Evolutionary conservation across 1,139 yeast genomes (phyloP), one percentile per base, ranked within the genome.

Genomic region (Debaryomycetaceae sp.): DNA sequence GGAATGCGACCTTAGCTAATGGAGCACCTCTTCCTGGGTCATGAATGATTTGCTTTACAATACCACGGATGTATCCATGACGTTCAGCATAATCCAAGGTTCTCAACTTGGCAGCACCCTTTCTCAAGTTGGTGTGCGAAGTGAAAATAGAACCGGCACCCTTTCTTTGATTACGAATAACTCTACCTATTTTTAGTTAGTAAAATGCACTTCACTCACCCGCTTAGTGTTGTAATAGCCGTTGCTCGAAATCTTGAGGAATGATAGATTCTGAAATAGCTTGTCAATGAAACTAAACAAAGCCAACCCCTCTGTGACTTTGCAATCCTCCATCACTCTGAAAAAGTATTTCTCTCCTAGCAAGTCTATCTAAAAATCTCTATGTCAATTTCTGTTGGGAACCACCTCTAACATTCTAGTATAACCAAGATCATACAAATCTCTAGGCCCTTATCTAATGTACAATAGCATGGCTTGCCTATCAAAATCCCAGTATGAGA

Each of bases 1-100:
- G 89, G 97, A 93, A 93, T 59, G 81, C 93, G 75, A 93, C 97
- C 83, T 88, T 91, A 68, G 98, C 99, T 71, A 93, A 85, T 72
- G 99, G 99, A 74, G 99, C 99, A 83, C 99, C 99, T 80, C 99
- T 87, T 77, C 99, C 99, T 69, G 99, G 95, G 45, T 93, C 99
- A 83, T 93, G 99, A 79, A 93, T 81, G 79, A 93, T 93, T 78
- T 87, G 95, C 86, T 91, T 91, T 64, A 93, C 98, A 62, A 93
- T 84, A 80, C 99, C 99, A 80, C 98, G 95, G 72, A 90, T 84
- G 91, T 91, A 93, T 72, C 99, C 99, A 77, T 93, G 97, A 78
- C 97, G 95, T 83, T 95, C 99, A 75, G 98, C 96, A 70, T 84
- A 93, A 78, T 93, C 99, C 78, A 93, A 87, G 74, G 96, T 87